Conservation (phyloP, 1,284 basidiomycete genomes). For the Spongispora temasekensis region DNA sequence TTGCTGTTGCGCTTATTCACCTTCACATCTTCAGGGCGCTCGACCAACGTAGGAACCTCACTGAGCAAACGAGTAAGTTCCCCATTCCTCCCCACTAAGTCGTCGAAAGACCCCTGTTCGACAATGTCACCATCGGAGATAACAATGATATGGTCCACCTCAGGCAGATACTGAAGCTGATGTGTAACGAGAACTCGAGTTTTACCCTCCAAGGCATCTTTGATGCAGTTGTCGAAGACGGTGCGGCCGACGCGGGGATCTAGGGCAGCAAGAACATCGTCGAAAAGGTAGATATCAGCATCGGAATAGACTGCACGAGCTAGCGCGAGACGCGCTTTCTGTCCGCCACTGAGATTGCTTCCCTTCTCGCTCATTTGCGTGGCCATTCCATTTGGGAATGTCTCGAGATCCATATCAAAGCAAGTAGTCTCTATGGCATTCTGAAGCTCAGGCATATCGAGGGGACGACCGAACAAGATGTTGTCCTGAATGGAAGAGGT, state of each 20-base stretch:
- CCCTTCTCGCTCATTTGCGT: slow-evolving; percentile 63
- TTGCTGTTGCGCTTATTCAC: slow-evolving; percentile 29
- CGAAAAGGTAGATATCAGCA: slow-evolving; percentile 52
- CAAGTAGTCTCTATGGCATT: slow-evolving; percentile 30
- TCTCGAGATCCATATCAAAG: slow-evolving; percentile 44
- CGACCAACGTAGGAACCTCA: slow-evolving; percentile 36
- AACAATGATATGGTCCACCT: slow-evolving; percentile 58
- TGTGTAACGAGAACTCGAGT: slow-evolving; percentile 67
- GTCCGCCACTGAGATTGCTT: slow-evolving; percentile 46
- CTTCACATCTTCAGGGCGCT: slow-evolving; percentile 35
- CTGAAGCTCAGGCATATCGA: slow-evolving; percentile 38
- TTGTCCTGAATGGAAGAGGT: slow-evolving; percentile 45
- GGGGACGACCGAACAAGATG: slow-evolving; percentile 56
- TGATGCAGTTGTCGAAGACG: slow-evolving; percentile 63
- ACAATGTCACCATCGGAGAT: slow-evolving; percentile 44
- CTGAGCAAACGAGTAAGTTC: slow-evolving; percentile 39
- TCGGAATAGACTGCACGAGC: slow-evolving; percentile 60
- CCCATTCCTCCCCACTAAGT: slow-evolving; percentile 39
- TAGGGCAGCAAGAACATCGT: slow-evolving; percentile 48
- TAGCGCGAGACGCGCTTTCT: slow-evolving; percentile 60
- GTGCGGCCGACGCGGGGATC: slow-evolving; percentile 63
- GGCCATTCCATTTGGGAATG: slow-evolving; percentile 63
- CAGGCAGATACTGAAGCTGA: slow-evolving; percentile 55
- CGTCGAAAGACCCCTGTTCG: slow-evolving; percentile 44
- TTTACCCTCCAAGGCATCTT: slow-evolving; percentile 44